A percentile compares a stretch with the other conserved stretches of the same genome.
Conservation (phyloP, 352 stramenopile species). For the Globisporangium megalacanthum region DNA sequence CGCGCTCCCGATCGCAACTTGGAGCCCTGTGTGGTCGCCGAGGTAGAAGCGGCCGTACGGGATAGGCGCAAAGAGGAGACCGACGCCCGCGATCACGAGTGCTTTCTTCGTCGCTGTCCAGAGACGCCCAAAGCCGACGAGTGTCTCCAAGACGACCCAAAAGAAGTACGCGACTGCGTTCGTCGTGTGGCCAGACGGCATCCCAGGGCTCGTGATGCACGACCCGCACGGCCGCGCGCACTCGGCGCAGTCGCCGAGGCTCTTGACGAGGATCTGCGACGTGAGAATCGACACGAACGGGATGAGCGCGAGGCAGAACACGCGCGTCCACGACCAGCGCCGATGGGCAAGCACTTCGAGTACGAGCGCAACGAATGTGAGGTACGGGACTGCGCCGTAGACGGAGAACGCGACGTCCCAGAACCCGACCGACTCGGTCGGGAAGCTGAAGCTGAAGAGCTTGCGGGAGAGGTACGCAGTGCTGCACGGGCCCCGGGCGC, state of each 20-base stretch:
- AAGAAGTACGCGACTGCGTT: constrained; percentile 43
- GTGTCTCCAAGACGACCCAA: constrained; percentile 40
- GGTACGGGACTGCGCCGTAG: constrained; percentile 49
- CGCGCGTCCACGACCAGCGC: constrained; percentile 32
- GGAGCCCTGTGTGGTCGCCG: constrained; percentile 46
- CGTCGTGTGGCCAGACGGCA: constrained; percentile 48
- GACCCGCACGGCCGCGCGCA: constrained; percentile 44
- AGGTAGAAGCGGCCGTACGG: constrained; percentile 55
- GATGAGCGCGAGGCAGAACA: constrained; percentile 48
- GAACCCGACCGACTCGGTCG: constrained; percentile 27
- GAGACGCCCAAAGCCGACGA: constrained; percentile 27
- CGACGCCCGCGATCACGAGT: not conserved
- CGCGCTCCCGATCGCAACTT: constrained; percentile 37
- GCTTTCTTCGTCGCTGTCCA: constrained; percentile 19
- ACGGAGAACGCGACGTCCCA: constrained; percentile 46
- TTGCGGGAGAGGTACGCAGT: constrained; percentile 28
- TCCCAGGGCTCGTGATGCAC: constrained; percentile 38
- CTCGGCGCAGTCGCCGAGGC: constrained; percentile 35
- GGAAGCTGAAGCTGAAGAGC: constrained; percentile 48
- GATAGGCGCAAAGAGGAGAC: constrained; percentile 39
- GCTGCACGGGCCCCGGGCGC: constrained; percentile 44
- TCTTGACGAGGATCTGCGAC: constrained; percentile 29
- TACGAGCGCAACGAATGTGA: constrained; percentile 7
- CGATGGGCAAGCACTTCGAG: constrained; percentile 29
- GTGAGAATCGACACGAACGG: constrained; percentile 43